These are phyloP conservation scores for Isabelozyma gotoi DNA, from an alignment of 805 yeast species.

Conservation along the genomic window DNA sequence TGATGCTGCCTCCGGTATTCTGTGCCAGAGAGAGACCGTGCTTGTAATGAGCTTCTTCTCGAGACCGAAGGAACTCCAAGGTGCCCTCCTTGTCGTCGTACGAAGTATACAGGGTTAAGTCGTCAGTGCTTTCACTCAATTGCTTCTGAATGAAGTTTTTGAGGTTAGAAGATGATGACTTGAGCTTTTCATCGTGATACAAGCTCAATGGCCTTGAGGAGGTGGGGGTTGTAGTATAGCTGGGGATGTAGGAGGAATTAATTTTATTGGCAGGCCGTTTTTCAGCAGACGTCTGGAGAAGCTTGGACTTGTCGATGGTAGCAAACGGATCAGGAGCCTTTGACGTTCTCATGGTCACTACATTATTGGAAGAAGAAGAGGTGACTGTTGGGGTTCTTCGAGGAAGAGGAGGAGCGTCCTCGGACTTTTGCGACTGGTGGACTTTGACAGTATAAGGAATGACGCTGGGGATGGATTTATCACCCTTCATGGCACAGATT, in stretches of 20 bases:
- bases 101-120: slow-evolving; percentile 11
- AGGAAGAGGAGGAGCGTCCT: slow-evolving; percentile 5
- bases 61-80: slow-evolving; percentile 34
- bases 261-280: slow-evolving; percentile 10
- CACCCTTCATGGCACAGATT: slow-evolving; percentile 58
- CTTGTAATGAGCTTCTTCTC: slow-evolving; percentile 22
- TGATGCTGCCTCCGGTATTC: slow-evolving; percentile 43
- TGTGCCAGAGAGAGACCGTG: slow-evolving; percentile 14
- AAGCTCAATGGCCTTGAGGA: slow-evolving; percentile 7
- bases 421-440: slow-evolving; percentile 4
- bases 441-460: slow-evolving; percentile 33
- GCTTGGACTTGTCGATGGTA: slow-evolving; percentile 38
- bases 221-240: background rate
- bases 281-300: slow-evolving; percentile 13
- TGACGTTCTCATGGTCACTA: background rate
- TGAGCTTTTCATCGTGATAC: slow-evolving; percentile 6
- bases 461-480: slow-evolving; percentile 39
- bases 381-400: background rate
- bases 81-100: slow-evolving; percentile 27
- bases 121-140: slow-evolving; percentile 24
- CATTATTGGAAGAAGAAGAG: background rate
- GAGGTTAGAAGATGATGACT: slow-evolving; percentile 20
- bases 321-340: slow-evolving; percentile 39
- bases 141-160: slow-evolving; percentile 34
- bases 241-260: slow-evolving; percentile 11